These are phyloP conservation scores for Zymoseptoria ardabiliae DNA, from an alignment of 2,329 filamentous ascomycete genomes.

Conservation along the genomic window DNA sequence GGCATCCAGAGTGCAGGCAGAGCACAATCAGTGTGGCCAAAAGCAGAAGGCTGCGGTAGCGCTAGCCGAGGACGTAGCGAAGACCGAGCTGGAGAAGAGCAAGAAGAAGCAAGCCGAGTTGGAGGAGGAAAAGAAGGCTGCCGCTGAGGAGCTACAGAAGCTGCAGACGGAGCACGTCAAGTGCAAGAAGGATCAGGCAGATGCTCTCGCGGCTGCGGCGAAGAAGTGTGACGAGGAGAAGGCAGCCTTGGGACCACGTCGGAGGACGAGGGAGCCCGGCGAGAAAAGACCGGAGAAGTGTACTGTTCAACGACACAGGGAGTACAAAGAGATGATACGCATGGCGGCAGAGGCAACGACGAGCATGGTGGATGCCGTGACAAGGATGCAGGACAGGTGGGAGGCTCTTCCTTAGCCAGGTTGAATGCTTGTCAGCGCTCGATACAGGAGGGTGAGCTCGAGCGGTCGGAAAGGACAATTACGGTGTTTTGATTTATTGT, in stretches of 20 bases:
- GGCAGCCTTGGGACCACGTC: neutral
- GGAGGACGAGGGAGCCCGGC: too few relatives aligned
- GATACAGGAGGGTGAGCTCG: too few relatives aligned
- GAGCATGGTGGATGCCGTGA: too few relatives aligned
- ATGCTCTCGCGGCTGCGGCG: neutral
- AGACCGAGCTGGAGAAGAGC: neutral
- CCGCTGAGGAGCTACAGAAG: neutral
- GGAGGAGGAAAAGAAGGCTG: neutral
- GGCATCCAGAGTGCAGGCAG: neutral
- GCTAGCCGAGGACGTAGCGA: neutral
- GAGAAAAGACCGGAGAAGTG: too few relatives aligned
- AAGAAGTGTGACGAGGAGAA: neutral
- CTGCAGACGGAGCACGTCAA: neutral
- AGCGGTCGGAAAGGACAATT: too few relatives aligned
- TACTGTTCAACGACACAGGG: too few relatives aligned
- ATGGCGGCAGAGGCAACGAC: too few relatives aligned
- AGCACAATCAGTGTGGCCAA: neutral
- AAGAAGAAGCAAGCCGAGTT: neutral
- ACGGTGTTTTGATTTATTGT: too few relatives aligned
- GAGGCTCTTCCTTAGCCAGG: too few relatives aligned
- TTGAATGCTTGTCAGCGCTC: fast-evolving
- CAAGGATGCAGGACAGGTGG: too few relatives aligned
- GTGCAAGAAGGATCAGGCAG: neutral
- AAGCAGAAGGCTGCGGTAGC: neutral
- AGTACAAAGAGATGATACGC: too few relatives aligned